Percentiles rank a stretch among this genome's conserved stretches.
These are phyloP conservation scores for Aspergillus versicolor DNA, from an alignment of 2,329 filamentous ascomycete genomes.

Conservation along the genomic window DNA sequence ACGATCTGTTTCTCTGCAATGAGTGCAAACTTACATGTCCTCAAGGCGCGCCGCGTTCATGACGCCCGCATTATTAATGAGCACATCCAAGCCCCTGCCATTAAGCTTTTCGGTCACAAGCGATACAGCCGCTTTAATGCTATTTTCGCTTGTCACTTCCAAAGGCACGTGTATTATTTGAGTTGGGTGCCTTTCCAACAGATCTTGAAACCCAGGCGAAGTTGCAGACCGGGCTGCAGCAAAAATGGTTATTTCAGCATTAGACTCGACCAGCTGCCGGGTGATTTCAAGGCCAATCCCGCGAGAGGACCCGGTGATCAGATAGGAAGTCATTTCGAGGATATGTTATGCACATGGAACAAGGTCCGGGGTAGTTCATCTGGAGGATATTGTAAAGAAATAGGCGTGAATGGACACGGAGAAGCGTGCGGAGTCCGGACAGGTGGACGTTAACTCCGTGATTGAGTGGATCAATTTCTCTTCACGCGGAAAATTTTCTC, in stretches of 20 bases:
- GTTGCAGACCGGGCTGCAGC: conserved; percentile 29
- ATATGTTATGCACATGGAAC: too few species aligned
- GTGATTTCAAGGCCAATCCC: conserved; percentile 36
- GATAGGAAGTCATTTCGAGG: conserved; percentile 31
- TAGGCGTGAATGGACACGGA: too few species aligned
- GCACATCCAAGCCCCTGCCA: conserved; percentile 38
- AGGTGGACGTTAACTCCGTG: too few species aligned
- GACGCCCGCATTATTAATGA: conserved; percentile 33
- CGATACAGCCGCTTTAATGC: conserved; percentile 34
- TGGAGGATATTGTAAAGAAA: too few species aligned
- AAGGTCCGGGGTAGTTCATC: too few species aligned
- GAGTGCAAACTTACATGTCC: conserved; percentile 13
- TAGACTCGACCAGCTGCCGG: conserved; percentile 25
- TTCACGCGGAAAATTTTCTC: too few species aligned
- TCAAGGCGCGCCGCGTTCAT: conserved; percentile 15
- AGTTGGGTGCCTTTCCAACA: conserved; percentile 26
- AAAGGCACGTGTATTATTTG: too few species aligned
- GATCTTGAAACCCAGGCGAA: conserved; percentile 27
- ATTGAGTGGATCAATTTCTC: too few species aligned
- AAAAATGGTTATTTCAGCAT: conserved; percentile 20
- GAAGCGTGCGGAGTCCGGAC: too few species aligned
- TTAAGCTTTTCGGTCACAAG: conserved; percentile 32
- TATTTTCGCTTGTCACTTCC: conserved; percentile 29
- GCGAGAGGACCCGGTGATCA: conserved; percentile 36
- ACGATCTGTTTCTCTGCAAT: neutral